Evolutionary conservation across 345 rosid species (phyloP).

Genomic region (Noccaea bulbosa): DNA sequence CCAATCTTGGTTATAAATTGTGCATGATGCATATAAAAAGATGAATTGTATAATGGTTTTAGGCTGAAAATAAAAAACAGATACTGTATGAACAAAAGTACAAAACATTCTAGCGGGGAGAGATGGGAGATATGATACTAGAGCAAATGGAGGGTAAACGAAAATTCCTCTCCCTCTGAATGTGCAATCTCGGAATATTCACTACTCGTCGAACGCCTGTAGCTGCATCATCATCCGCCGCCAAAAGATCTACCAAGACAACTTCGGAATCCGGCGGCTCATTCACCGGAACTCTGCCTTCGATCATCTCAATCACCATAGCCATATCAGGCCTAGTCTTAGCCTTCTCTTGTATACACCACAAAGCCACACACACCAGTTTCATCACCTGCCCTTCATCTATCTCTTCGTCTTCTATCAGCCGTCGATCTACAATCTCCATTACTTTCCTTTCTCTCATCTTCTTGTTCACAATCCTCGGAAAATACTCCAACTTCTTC

Average conservation of each 20-base stretch:
- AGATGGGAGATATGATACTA: conserved; percentile 57
- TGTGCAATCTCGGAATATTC: conserved; percentile 31
- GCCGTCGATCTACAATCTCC: conserved; percentile 71
- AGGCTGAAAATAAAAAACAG: background rate
- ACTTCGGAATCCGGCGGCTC: conserved; percentile 80
- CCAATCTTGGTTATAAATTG: background rate
- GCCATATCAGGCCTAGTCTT: conserved; percentile 73
- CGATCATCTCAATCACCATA: conserved; percentile 79
- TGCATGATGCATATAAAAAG: conserved; percentile 2
- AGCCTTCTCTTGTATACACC: conserved; percentile 87
- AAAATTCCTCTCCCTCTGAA: conserved; percentile 30
- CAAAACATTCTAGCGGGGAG: conserved; percentile 53
- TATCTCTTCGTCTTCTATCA: conserved; percentile 47
- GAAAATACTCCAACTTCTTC: conserved; percentile 65
- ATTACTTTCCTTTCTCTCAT: conserved; percentile 62
- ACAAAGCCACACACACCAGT: conserved; percentile 64
- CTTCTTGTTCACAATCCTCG: conserved; percentile 64
- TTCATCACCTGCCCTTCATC: conserved; percentile 70
- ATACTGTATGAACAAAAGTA: background rate
- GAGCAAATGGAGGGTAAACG: conserved; percentile 47
- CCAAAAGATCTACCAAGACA: conserved; percentile 66
- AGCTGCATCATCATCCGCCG: conserved; percentile 48
- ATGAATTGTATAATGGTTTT: background rate
- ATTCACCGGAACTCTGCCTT: conserved; percentile 59
- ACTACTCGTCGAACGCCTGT: conserved; percentile 27